Evolutionary conservation across 2,329 filamentous ascomycete species (phyloP), one percentile per base, ranked within the genome.

Genomic region (Aspergillus ustus): DNA sequence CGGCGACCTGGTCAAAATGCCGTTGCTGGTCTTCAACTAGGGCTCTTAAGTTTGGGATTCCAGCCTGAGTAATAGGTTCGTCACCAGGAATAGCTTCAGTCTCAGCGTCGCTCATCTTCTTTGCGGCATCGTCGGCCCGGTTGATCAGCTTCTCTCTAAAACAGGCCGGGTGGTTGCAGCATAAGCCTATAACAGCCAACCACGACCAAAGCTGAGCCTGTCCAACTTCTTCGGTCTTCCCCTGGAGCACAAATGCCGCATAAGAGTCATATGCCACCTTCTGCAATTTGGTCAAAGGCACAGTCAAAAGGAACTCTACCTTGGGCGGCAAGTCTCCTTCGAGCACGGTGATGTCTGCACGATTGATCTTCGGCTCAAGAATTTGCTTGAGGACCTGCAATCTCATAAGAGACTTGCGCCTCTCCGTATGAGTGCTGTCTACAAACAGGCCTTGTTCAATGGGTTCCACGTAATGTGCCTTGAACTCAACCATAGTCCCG

Each of bases 231-330:
- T 58, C 73, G 5, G 65, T 66, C 15, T 66, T 69, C 13, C 68
- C 69, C 3, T 64, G 63, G 20, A 73, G 63, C 49, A 85, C 72
- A 45, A 74, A 76, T 22, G 73, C 63, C 4, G 87, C 78, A 67
- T 83, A 87, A 15, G 79, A 71, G 51, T 78, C 72, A 73, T 97
- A 97, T 0, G 88, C 82, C 2, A 79, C 69, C 48, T 75, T 77
- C 74, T 97, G 93, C 1, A 90, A 52, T 0, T 78, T 69, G 0
- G 90, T 91, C 11, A 95, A 79, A 7, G 89, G 86, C 6, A 97
- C 81, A 3, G 84, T 90, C 57, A 97, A 84, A 31, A 96, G 85
- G 70, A 94, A 97, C 71, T 97, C 93, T 7, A 84, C 85, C 73
- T 97, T 97, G 0, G 81, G 79, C 2, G 91, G 91, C 48, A 97